Evolutionary conservation across 805 yeast species (phyloP).

Genomic region (Candida sithepensis): DNA sequence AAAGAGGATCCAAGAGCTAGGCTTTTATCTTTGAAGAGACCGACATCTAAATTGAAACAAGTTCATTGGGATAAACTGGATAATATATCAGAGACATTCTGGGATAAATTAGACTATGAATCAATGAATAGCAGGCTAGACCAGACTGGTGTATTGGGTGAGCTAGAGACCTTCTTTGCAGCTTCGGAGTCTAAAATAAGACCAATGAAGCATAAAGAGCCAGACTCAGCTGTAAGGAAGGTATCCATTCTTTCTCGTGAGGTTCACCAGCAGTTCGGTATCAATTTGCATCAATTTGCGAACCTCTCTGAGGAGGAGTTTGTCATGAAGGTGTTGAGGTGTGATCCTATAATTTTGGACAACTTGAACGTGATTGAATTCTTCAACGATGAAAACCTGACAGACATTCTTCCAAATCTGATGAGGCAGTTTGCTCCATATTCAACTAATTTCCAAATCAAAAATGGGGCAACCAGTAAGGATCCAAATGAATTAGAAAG

Average conservation of each 20-base stretch:
- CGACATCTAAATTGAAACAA: constrained; percentile 55
- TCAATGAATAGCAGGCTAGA: constrained; percentile 46
- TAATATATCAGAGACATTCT: constrained; percentile 53
- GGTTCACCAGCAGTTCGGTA: constrained; percentile 74
- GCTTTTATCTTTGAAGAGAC: constrained; percentile 13
- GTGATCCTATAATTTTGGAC: constrained; percentile 52
- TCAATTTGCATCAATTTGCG: constrained; percentile 65
- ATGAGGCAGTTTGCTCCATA: constrained; percentile 62
- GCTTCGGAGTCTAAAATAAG: constrained; percentile 30
- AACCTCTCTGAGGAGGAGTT: constrained; percentile 50
- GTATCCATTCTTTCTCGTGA: constrained; percentile 63
- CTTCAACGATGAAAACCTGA: constrained; percentile 61
- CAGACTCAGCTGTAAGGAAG: constrained; percentile 41
- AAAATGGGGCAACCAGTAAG: constrained; percentile 42
- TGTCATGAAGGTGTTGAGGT: constrained; percentile 49
- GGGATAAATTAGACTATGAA: constrained; percentile 49
- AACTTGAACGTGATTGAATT: constrained; percentile 65
- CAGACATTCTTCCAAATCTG: constrained; percentile 53
- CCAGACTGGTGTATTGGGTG: constrained; percentile 60
- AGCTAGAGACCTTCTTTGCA: constrained; percentile 57
- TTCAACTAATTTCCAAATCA: constrained; percentile 43
- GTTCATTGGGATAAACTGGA: constrained; percentile 81
- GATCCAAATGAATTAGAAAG: constrained; percentile 59
- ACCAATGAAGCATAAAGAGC: constrained; percentile 29
- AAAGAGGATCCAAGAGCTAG: constrained; percentile 1